These are phyloP conservation scores for Melaleuca alternifolia DNA, from an alignment of 345 rosid species.

Conservation along the genomic window DNA sequence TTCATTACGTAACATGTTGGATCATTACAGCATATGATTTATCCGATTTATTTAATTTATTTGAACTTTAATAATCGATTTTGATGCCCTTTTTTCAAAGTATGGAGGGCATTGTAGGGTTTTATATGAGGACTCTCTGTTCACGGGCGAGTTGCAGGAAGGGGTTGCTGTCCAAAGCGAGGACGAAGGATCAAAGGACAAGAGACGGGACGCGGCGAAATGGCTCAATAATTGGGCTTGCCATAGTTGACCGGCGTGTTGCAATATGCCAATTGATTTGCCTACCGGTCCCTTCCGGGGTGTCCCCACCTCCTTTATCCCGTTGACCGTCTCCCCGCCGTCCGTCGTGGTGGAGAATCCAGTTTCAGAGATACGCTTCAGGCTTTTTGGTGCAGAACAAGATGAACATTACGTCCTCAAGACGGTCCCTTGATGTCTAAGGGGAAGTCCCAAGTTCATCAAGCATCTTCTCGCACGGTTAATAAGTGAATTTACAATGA, in stretches of 20 bases:
- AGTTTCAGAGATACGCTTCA: background rate
- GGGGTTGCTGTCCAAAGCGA: background rate
- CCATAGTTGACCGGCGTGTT: background rate
- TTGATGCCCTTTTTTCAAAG: background rate
- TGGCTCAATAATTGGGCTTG: background rate
- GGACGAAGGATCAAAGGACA: background rate
- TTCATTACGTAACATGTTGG: background rate
- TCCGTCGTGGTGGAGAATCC: background rate
- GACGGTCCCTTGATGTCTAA: background rate
- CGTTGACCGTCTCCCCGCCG: background rate
- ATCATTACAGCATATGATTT: background rate
- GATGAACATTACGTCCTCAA: fast-evolving
- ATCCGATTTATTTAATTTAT: background rate
- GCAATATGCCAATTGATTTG: background rate
- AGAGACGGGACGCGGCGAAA: background rate
- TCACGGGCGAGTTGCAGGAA: background rate
- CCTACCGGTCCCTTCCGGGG: background rate
- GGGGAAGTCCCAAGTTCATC: background rate
- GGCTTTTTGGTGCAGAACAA: background rate
- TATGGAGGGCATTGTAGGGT: background rate
- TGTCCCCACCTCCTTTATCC: background rate
- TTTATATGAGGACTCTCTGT: background rate
- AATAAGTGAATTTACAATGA: background rate
- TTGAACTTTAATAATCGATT: background rate
- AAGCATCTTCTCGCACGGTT: background rate